Conservation (phyloP, 495 filamentous ascomycete species). For the Aspergillus incahuasiensis region DNA sequence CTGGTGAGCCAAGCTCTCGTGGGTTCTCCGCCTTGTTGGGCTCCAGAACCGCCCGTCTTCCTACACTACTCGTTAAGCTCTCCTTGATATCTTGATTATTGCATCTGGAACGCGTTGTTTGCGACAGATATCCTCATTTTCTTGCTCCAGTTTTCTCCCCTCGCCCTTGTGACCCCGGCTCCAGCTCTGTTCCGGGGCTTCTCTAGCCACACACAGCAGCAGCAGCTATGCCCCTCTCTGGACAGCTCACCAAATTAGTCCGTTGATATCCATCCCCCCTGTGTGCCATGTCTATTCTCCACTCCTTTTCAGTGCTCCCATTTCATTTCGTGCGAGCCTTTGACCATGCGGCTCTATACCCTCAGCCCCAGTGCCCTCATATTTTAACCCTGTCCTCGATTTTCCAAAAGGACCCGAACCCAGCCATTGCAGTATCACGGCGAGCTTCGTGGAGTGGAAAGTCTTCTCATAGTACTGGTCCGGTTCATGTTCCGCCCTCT, state of each 20-base stretch:
- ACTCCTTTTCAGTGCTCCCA: slow-evolving; percentile 4
- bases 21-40: not conserved
- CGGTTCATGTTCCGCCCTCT: not conserved
- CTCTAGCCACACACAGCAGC: not conserved
- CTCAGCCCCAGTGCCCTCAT: not conserved
- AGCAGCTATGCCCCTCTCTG: slow-evolving; percentile 5
- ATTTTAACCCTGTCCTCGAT: not conserved
- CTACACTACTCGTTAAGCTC: not conserved
- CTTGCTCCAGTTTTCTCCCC: not conserved
- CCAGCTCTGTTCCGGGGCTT: not conserved
- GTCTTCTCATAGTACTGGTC: no score
- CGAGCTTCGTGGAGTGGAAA: not conserved
- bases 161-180: not conserved
- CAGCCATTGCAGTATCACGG: not conserved
- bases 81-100: not conserved
- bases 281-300: slow-evolving; percentile 7
- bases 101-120: not conserved
- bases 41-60: not conserved
- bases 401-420: not conserved
- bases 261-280: not conserved
- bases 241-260: slow-evolving; percentile 2
- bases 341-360: slow-evolving; percentile 5
- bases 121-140: not conserved
- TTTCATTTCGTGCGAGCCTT: slow-evolving; percentile 4
- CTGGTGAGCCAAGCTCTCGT: not conserved